Evolutionary conservation across 1,284 basidiomycete species (phyloP), one percentile per base, ranked within the genome.

Genomic region (Sanghuangporus sanghuang): DNA sequence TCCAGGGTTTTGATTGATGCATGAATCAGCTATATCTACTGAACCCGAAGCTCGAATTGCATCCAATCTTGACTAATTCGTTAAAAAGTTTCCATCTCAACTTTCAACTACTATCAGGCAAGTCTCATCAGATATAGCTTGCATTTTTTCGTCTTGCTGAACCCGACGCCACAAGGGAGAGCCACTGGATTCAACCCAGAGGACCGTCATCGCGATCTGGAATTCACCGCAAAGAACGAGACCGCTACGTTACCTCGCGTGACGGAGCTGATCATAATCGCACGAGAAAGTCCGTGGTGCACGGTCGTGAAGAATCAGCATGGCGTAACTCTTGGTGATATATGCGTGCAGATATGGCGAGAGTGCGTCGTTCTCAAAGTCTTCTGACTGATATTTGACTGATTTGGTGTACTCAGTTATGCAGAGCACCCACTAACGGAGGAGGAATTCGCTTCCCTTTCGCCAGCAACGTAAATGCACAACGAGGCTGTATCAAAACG

Each of bases 241-340:
- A 89, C 90, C 0, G 90, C 91, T 23, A 92, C 90, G 1, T 76
- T 92, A 32, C 91, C 90, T 1, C 85, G 90, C 52, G 86, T 92
- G n/a, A 76, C 78, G 27, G 84, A 89, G 68, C 75, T 93, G 64
- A 83, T 89, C 67, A 79, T 93, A 67, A 86, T 93, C 71, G 85
- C 85, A n/a, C 81, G 85, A 55, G 74, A 79, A 48, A 86, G 83
- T 55, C 90, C 90, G 1, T 93, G 90, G 90, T 91, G 90, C 72
- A 90, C 89, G 9, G 84, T 85, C 64, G 80, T 93, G 53, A 84
- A 79, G 71, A 92, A 90, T 69, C 84, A 87, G 9, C 73, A 76
- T 1, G 90, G 90, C 0, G 89, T 93, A 9, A 91, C 88, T 1
- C 78, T 90, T 64, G 79, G 80, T 32, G 89, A 93, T 71, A 80